phyloP scores from a whole-genome alignment of 2,329 filamentous ascomycete genomes.

The Verticillium isaacii region DNA sequence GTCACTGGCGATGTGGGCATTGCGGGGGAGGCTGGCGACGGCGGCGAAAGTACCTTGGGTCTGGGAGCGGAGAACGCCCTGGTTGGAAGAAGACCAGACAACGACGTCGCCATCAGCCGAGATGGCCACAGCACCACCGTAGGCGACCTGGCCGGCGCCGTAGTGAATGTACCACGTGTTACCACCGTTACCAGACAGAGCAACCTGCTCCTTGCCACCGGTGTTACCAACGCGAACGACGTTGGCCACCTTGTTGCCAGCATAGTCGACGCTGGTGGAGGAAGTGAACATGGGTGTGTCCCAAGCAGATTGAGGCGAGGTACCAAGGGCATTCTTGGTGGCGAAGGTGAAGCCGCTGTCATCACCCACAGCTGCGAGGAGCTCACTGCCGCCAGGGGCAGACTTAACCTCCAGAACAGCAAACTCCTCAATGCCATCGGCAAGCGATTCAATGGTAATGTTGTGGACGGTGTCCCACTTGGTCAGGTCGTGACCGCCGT shows the following conservation, averaged over 20 bases:
- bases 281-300: slow-evolving; percentile 40
- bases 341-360: slow-evolving; percentile 47
- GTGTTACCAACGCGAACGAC: slow-evolving; percentile 46
- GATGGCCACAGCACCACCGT: slow-evolving; percentile 42
- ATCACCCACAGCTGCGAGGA: slow-evolving; percentile 47
- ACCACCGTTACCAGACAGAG: slow-evolving; percentile 46
- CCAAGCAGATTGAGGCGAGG: slow-evolving; percentile 38
- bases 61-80: slow-evolving; percentile 36
- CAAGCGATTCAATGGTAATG: slow-evolving; percentile 44
- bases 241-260: slow-evolving; percentile 37
- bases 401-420: slow-evolving; percentile 44
- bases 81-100: slow-evolving; percentile 38
- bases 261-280: slow-evolving; percentile 42
- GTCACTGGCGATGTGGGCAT: slow-evolving; percentile 47
- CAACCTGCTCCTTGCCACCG: slow-evolving; percentile 36
- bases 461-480: slow-evolving; percentile 48
- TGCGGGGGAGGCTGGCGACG: slow-evolving; percentile 37
- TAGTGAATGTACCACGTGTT: slow-evolving; percentile 40
- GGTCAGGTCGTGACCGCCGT: slow-evolving; percentile 48
- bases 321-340: slow-evolving; percentile 29
- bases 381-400: slow-evolving; percentile 42
- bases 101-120: slow-evolving; percentile 46
- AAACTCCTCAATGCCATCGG: slow-evolving; percentile 51
- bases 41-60: slow-evolving; percentile 35
- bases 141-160: slow-evolving; percentile 37